Conservation (phyloP, 164 flowering plant genomes). For the Liriodendron chinense region DNA sequence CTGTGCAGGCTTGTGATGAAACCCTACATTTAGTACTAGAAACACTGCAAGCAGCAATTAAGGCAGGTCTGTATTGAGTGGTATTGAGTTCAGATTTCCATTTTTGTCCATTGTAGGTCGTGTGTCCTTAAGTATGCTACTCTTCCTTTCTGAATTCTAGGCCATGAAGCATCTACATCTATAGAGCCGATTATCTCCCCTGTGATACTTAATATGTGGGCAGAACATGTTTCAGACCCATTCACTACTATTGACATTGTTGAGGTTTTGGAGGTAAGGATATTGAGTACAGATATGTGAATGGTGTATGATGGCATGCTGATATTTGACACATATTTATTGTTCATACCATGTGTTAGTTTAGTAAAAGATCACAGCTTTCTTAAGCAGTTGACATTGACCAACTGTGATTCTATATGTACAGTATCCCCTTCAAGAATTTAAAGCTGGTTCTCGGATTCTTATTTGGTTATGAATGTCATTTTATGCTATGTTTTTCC, state of each 20-base stretch:
- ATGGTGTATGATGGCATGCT: not conserved
- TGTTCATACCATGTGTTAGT: not conserved
- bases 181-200: slow-evolving; percentile 78
- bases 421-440: too few species aligned
- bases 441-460: too few species aligned
- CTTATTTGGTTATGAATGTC: too few species aligned
- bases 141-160: slow-evolving; percentile 33
- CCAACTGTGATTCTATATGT: too few species aligned
- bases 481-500: too few species aligned
- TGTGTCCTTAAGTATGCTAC: not conserved
- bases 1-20: slow-evolving; percentile 82
- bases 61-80: slow-evolving; percentile 49
- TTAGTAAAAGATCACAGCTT: not conserved
- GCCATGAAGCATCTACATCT: slow-evolving; percentile 50
- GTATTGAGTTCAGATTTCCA: not conserved
- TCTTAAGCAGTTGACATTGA: too few species aligned
- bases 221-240: slow-evolving; percentile 78
- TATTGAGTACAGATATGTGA: not conserved
- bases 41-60: slow-evolving; percentile 74
- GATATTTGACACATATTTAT: not conserved
- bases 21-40: slow-evolving; percentile 89
- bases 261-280: slow-evolving; percentile 82
- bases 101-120: not conserved
- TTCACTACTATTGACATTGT: slow-evolving; percentile 83
- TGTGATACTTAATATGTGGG: slow-evolving; percentile 77